Evolutionary conservation across 176 grass and related monocot genomes (phyloP).

Genomic region (Aechmea fasciata): DNA sequence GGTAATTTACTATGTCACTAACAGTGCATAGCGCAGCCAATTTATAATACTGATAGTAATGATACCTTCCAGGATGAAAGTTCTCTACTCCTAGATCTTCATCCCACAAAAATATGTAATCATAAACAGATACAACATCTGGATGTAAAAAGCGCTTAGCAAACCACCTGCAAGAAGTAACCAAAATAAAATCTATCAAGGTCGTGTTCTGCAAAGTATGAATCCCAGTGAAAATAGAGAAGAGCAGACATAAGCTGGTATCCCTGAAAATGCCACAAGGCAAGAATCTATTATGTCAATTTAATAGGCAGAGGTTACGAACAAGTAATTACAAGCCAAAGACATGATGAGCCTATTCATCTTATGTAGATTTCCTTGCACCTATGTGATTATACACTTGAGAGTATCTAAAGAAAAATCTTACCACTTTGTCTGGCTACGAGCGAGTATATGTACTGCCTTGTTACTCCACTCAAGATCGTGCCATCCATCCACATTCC

Average conservation of each 20-base stretch:
- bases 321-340: no score
- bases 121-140: conserved; percentile 18
- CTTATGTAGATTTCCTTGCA: no score
- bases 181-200: neutral
- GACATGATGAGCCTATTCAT: no score
- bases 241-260: no score
- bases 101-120: conserved; percentile 48
- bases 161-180: conserved; percentile 30
- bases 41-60: neutral
- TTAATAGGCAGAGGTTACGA: no score
- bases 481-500: neutral
- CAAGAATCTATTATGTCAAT: no score
- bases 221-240: no score
- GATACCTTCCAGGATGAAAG: conserved; percentile 20
- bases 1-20: no score
- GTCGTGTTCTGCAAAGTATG: no score
- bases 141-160: conserved; percentile 49
- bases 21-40: no score
- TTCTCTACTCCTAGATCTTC: conserved; percentile 18
- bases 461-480: neutral
- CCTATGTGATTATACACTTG: no score
- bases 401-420: neutral
- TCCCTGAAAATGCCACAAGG: no score
- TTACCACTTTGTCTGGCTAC: conserved; percentile 8
- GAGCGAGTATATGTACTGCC: neutral